phyloP scores from a whole-genome alignment of 1,139 yeast species.

The Geotrichum citri-aurantii region DNA sequence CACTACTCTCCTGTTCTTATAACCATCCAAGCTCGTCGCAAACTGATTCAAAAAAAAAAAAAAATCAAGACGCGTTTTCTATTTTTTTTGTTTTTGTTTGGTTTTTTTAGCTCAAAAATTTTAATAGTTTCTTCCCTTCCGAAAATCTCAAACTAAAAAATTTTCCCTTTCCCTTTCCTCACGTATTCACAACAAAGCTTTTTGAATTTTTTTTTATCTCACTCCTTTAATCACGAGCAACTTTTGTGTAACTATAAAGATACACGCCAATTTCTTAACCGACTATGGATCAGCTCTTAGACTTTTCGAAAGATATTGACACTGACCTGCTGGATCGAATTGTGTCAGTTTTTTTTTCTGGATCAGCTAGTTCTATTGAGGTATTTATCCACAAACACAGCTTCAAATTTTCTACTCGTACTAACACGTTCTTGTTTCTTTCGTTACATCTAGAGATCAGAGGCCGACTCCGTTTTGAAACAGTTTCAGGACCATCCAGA shows the following conservation, averaged over 20 bases:
- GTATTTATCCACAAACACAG: slow-evolving; percentile 21
- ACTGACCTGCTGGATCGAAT: slow-evolving; percentile 72
- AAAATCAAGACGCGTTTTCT: neutral
- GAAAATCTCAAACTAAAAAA: neutral
- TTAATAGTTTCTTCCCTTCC: no score
- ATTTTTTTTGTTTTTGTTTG: neutral
- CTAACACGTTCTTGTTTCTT: neutral
- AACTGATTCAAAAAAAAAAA: no score
- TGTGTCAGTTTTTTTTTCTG: slow-evolving; percentile 81
- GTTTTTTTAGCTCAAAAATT: no score
- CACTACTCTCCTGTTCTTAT: no score
- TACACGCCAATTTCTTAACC: neutral
- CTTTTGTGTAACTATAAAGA: neutral
- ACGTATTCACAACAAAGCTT: neutral
- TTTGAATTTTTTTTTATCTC: neutral
- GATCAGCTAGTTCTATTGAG: slow-evolving; percentile 57
- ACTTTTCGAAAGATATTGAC: slow-evolving; percentile 81
- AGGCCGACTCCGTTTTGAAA: slow-evolving; percentile 77
- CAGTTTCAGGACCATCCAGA: slow-evolving; percentile 92
- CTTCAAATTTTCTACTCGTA: neutral
- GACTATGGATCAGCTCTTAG: slow-evolving; percentile 81
- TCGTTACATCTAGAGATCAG: slow-evolving; percentile 46
- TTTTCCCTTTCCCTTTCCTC: neutral
- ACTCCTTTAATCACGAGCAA: neutral
- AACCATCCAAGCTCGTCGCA: no score